These are phyloP conservation scores for Trametes coccinea DNA, from an alignment of 768 basidiomycete genomes.

Conservation along the genomic window DNA sequence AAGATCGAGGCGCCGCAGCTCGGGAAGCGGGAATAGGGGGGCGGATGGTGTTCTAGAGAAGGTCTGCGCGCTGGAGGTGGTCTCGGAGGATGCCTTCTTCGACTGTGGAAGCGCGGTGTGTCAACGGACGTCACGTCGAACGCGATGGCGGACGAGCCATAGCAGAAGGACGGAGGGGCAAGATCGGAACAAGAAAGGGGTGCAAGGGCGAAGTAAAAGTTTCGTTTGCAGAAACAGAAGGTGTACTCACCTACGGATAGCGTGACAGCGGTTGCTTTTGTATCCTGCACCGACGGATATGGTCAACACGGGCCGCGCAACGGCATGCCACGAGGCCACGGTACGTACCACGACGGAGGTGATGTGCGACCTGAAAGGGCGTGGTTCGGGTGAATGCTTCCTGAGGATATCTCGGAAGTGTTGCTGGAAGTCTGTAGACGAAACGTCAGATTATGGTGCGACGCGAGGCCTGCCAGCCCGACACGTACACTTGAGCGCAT, in stretches of 20 bases:
- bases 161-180: neutral
- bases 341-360: slow-evolving; percentile 75
- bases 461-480: neutral
- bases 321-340: slow-evolving; percentile 11
- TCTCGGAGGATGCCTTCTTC: slow-evolving; percentile 73
- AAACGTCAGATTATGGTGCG: slow-evolving; percentile 12
- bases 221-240: neutral
- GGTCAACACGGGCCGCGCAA: neutral
- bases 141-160: neutral
- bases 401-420: slow-evolving; percentile 77
- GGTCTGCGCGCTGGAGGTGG: slow-evolving; percentile 68
- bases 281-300: slow-evolving; percentile 51
- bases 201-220: neutral
- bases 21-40: neutral
- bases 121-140: slow-evolving; percentile 11
- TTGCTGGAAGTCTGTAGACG: slow-evolving; percentile 65
- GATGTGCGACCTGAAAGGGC: slow-evolving; percentile 70
- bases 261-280: slow-evolving; percentile 70
- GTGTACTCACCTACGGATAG: slow-evolving; percentile 57
- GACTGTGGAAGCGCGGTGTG: slow-evolving; percentile 39
- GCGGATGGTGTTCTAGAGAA: slow-evolving; percentile 45
- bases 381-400: slow-evolving; percentile 58
- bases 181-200: neutral
- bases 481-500: slow-evolving; percentile 67
- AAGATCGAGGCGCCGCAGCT: neutral